phyloP scores from a whole-genome alignment of 2,329 filamentous ascomycete genomes.

The Emergomyces orientalis region DNA sequence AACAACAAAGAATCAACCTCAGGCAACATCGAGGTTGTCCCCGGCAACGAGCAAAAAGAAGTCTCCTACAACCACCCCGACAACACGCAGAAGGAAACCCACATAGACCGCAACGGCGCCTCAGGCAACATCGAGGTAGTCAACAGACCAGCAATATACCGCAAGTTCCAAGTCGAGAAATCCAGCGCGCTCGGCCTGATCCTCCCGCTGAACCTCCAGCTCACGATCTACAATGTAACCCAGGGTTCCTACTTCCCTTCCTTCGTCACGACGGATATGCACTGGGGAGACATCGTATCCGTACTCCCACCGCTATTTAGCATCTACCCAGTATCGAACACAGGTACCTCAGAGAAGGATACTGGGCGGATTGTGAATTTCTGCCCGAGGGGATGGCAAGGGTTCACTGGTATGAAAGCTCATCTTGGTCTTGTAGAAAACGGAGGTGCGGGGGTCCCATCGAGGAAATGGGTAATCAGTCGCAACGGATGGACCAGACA shows the following conservation, averaged over 20 bases:
- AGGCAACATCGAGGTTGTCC: not conserved
- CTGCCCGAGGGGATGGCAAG: not conserved
- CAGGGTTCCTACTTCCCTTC: not conserved
- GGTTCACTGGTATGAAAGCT: not conserved
- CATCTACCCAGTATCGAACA: not conserved
- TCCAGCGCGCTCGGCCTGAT: conserved; percentile 3
- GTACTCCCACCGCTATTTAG: conserved; percentile 1
- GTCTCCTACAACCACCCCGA: not conserved
- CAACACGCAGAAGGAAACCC: not conserved
- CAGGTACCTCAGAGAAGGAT: not conserved
- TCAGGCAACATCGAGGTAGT: not conserved
- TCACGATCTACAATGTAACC: conserved; percentile 1
- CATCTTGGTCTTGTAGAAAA: not conserved
- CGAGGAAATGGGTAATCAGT: not conserved
- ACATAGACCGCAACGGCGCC: not conserved
- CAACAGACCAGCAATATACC: not conserved
- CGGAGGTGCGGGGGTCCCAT: not conserved
- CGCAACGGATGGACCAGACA: not conserved
- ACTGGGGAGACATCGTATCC: not conserved
- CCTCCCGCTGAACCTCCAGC: not conserved
- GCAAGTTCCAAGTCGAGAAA: conserved; percentile 1
- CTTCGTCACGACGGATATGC: not conserved
- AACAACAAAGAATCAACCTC: not conserved
- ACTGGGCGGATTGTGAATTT: not conserved
- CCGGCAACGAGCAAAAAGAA: not conserved